A percentile compares a stretch with the other conserved stretches of the same genome.
Conservation (phyloP, 1,284 basidiomycete species). For the Papiliotrema laurentii region DNA sequence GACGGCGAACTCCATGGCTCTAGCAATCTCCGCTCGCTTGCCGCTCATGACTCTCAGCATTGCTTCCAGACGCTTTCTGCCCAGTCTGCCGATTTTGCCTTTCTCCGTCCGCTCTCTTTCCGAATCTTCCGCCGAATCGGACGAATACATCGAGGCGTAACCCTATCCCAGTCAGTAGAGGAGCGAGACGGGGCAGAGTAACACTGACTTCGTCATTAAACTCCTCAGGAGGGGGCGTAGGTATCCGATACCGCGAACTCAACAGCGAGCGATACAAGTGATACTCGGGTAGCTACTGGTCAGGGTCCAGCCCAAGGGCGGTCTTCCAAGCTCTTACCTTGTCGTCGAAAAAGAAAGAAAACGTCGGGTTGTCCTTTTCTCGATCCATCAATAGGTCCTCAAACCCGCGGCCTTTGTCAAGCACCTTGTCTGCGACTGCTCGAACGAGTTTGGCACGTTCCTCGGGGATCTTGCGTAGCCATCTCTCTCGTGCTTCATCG, state of each 20-base stretch:
- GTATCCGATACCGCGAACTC: conserved; percentile 57
- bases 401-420: conserved; percentile 71
- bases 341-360: conserved; percentile 67
- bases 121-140: conserved; percentile 89
- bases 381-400: conserved; percentile 69
- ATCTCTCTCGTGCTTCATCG: conserved; percentile 23
- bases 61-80: conserved; percentile 75
- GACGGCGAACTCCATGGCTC: conserved; percentile 91
- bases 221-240: conserved; percentile 54
- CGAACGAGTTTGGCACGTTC: conserved; percentile 76
- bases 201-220: conserved; percentile 76
- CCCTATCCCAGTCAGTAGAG: conserved; percentile 55
- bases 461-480: conserved; percentile 56
- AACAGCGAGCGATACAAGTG: conserved; percentile 73
- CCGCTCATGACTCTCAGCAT: conserved; percentile 84
- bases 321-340: conserved; percentile 54
- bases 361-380: conserved; percentile 76
- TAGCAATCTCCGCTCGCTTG: conserved; percentile 81
- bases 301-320: neutral
- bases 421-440: conserved; percentile 77
- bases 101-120: conserved; percentile 73
- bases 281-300: conserved; percentile 67
- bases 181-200: neutral
- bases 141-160: conserved; percentile 85
- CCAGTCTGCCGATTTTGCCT: conserved; percentile 67